Percentiles rank a stretch among this genome's conserved stretches.
These are phyloP conservation scores for Ambrosia artemisiifolia DNA, from an alignment of 129 eudicot species.

Conservation along the genomic window DNA sequence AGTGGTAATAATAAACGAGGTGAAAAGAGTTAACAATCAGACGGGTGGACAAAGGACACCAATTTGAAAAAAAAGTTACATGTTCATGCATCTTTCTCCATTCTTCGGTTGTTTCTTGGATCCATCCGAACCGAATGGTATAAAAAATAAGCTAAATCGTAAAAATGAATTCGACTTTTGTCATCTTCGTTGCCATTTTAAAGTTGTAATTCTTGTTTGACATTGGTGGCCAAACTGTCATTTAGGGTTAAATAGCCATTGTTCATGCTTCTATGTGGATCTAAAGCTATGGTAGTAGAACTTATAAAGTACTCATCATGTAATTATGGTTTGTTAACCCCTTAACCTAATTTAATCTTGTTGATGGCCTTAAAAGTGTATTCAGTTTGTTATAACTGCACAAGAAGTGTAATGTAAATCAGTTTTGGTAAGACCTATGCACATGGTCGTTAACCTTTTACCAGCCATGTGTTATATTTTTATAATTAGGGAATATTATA, in stretches of 20 bases:
- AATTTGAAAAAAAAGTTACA: neutral
- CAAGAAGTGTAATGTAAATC: neutral
- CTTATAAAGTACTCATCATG: neutral
- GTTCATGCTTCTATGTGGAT: neutral
- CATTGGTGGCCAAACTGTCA: neutral
- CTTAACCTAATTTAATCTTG: neutral
- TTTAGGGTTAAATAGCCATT: neutral
- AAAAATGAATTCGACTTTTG: neutral
- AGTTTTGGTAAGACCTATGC: neutral
- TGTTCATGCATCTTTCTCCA: neutral
- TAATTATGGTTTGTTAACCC: neutral
- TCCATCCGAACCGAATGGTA: neutral
- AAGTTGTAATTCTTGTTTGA: neutral
- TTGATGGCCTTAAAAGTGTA: neutral
- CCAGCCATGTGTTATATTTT: neutral
- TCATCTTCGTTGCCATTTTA: neutral
- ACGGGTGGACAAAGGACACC: neutral
- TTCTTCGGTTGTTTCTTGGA: neutral
- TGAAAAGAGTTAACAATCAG: constrained; percentile 1
- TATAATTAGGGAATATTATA: neutral
- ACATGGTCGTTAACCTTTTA: neutral
- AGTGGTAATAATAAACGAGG: neutral
- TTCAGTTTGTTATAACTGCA: neutral
- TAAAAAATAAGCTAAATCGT: neutral
- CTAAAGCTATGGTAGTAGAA: neutral